phyloP scores from a whole-genome alignment of 176 grass and related monocot species.

The Cenchrus fungigraminus region DNA sequence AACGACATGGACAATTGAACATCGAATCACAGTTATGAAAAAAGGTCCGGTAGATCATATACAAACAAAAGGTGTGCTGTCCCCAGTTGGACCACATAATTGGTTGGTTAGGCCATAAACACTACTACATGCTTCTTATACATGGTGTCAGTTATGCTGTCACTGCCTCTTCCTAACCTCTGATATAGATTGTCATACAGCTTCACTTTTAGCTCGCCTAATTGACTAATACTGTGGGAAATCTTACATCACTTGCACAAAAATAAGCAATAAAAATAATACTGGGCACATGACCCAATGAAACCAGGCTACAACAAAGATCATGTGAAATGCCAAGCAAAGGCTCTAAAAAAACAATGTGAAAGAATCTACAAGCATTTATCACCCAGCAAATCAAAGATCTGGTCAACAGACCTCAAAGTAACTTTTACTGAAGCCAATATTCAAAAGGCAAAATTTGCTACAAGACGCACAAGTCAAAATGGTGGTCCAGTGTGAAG shows the following conservation, averaged over 20 bases:
- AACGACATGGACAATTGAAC: background rate
- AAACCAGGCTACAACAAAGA: constrained; percentile 26
- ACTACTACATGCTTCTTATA: background rate
- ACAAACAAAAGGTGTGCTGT: background rate
- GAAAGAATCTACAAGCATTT: constrained; percentile 20
- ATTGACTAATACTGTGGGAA: background rate
- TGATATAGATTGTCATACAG: constrained; percentile 28
- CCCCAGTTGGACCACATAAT: background rate
- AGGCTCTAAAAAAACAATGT: constrained; percentile 35
- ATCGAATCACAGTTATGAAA: constrained; percentile 8
- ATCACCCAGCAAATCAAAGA: constrained; percentile 34
- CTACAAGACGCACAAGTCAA: no score
- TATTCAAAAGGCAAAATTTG: constrained; percentile 33
- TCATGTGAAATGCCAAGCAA: constrained; percentile 28
- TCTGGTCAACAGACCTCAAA: constrained; percentile 47
- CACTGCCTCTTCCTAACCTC: constrained; percentile 18
- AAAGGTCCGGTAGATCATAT: background rate
- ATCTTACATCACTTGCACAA: constrained; percentile 32
- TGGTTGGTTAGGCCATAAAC: background rate
- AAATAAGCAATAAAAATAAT: constrained; percentile 26
- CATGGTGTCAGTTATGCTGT: background rate
- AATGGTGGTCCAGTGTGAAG: constrained; percentile 43
- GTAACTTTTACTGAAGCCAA: constrained; percentile 26
- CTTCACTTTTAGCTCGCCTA: constrained; percentile 31
- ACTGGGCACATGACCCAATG: constrained; percentile 8